Evolutionary conservation across 2,329 filamentous ascomycete species (phyloP), one percentile per base, ranked within the genome.

Genomic region (Beauveria sp.): DNA sequence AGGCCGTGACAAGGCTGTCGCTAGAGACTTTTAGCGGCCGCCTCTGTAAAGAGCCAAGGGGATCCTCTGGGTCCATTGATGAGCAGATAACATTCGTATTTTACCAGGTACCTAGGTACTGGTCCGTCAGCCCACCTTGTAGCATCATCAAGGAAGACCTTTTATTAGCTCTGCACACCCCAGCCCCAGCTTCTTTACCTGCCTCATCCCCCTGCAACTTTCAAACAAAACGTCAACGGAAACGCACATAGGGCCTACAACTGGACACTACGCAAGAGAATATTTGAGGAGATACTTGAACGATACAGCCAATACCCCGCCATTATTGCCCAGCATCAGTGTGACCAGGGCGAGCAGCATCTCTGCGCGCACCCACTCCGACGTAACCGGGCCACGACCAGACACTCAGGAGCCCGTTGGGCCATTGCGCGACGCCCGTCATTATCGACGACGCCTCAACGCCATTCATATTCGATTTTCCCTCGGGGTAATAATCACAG

Each of bases 1-100:
- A 14, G 34, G 34, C 34, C 38, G 8, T 54, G 51, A 34, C 45
- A 58, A 49, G 54, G 54, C 54, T 58, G 54, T 38, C 20, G 28
- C n/a, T 49, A 31, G 43, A 49, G 54, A 58, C 14, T 58, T 58
- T 49, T 58, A 48, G 54, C n/a, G 54, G 43, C 22, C 42, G n/a
- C 10, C 34, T 9, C 3, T 16, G 52, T 24, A 20, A 8, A 18
- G 31, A 31, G 49, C 8, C 43, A n/a, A 20, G n/a, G 16, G 20
- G 4, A 12, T 20, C 43, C 3, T 20, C 12, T 34, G 31, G 31
- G 31, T 38, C 34, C 34, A 38, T 16, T 16, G 34, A 12, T 14
- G 31, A 14, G 31, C 31, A 34, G 31, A 34, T 14, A 34, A 34
- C 12, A 34, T 14, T 14, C 31, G 31, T 34, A 10, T 34, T 34